Evolutionary conservation across 768 basidiomycete species (phyloP).

Genomic region (Neoboletus subvelutipes): DNA sequence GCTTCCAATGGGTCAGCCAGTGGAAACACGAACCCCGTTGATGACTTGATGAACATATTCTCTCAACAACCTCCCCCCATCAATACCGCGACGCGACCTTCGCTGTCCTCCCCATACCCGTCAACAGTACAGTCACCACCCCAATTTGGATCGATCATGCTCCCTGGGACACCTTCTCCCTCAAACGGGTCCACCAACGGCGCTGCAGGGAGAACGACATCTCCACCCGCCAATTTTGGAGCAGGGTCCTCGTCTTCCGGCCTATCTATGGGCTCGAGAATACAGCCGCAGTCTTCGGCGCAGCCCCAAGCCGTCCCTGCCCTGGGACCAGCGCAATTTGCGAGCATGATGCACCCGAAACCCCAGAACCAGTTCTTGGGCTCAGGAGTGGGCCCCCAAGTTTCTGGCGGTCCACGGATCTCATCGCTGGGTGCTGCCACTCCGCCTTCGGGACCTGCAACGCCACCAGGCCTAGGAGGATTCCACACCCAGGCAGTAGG

Average conservation of each 20-base stretch:
- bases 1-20: conserved; percentile 15
- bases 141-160: conserved; percentile 41
- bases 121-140: conserved; percentile 20
- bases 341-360: conserved; percentile 18
- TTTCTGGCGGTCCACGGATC: not conserved
- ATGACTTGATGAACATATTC: conserved; percentile 69
- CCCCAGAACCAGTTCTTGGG: conserved; percentile 11
- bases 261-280: conserved; percentile 3
- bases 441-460: conserved; percentile 17
- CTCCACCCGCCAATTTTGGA: conserved; percentile 14
- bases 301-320: not conserved
- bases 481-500: conserved; percentile 1
- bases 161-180: conserved; percentile 40
- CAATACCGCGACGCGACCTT: conserved; percentile 32
- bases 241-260: not conserved
- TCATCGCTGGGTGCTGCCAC: conserved; percentile 12
- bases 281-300: conserved; percentile 4
- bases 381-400: not conserved
- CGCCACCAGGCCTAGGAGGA: conserved; percentile 8
- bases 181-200: conserved; percentile 20
- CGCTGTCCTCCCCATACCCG: conserved; percentile 19
- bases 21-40: conserved; percentile 30
- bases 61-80: conserved; percentile 24
- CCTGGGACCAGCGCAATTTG: conserved; percentile 10
- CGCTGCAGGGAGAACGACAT: conserved; percentile 8